Evolutionary conservation across 352 stramenopile genomes (phyloP), one percentile per base, ranked within the genome.

Genomic region (Elongisporangium prolatum): DNA sequence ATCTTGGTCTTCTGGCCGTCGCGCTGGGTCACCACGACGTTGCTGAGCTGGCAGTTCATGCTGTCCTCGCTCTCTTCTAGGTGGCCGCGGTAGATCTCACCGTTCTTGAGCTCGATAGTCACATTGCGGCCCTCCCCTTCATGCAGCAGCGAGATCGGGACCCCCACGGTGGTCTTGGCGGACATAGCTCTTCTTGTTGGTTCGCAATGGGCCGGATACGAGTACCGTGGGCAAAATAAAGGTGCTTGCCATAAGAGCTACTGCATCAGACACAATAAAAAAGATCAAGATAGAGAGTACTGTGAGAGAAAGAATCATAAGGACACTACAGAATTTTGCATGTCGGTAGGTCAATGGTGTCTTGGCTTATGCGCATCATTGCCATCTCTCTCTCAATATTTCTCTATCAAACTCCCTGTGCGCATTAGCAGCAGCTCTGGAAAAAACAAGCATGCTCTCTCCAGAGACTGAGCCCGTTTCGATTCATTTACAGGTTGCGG

Each of bases 21-120:
- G 44, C 80, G 86, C 54, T 86, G 76, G n/a, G 86, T 96, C 40
- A 95, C 68, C 55, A 93, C 80, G 54, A 94, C 86, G 69, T 98
- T 89, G 28, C 86, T 97, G 16, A 99, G 72, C 68, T 97, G 95
- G 72, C 97, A 97, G 75, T 99, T 99, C 97, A 99, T 99, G 53
- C 94, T 98, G 71, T 96, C 88, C 67, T 96, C 88, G 58, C 81
- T 93, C 64, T 95, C 83, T 16, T 73, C 64, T 49, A 96, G 63
- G 54, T 93, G 72, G 5, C 88, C 88, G 48, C 84, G 80, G 64
- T 96, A 96, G 56, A 94, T 88, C 60, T 95, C 86, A 37, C 88
- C 86, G 44, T 93, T 93, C 79, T 94, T 95, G 21, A 93, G 80
- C 74, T 96, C 88, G 18, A 95, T 67, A 7, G 86, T 95, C 59